phyloP scores from a whole-genome alignment of 2,329 filamentous ascomycete genomes.

The Gliomastix tumulicola region DNA sequence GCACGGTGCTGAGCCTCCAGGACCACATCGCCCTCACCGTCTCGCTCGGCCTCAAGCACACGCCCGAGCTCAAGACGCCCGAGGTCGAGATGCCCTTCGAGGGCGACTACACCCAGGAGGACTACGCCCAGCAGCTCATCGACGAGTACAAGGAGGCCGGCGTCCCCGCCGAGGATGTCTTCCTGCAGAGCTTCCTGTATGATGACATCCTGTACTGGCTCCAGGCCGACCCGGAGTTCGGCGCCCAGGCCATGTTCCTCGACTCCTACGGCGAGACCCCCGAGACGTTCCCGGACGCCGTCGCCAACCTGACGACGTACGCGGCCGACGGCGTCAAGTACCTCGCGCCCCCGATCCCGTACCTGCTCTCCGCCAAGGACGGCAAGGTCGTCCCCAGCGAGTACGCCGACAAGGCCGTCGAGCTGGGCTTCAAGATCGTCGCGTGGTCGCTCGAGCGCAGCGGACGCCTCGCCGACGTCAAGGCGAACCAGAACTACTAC shows the following conservation, averaged over 20 bases:
- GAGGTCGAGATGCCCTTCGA: constrained; percentile 65
- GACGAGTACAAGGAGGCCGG: constrained; percentile 48
- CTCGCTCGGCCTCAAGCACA: constrained; percentile 53
- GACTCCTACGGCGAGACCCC: constrained; percentile 53
- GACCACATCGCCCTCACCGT: constrained; percentile 57
- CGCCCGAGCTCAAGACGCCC: constrained; percentile 61
- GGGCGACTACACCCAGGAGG: constrained; percentile 55
- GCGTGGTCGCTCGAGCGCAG: constrained; percentile 65
- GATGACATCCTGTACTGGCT: constrained; percentile 63
- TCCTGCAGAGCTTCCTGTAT: constrained; percentile 59
- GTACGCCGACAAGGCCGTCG: constrained; percentile 55
- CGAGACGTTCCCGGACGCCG: constrained; percentile 43
- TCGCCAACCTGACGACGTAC: constrained; percentile 49
- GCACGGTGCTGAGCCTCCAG: constrained; percentile 51
- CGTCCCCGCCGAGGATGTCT: constrained; percentile 48
- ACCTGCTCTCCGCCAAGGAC: constrained; percentile 46
- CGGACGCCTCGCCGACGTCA: constrained; percentile 45
- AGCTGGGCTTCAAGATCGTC: constrained; percentile 56
- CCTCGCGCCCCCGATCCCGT: constrained; percentile 56
- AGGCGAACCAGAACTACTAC: constrained; percentile 43
- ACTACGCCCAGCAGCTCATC: constrained; percentile 59
- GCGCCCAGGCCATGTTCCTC: constrained; percentile 55
- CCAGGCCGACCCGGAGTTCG: constrained; percentile 51
- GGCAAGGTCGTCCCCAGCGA: constrained; percentile 53
- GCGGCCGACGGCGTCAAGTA: constrained; percentile 52